Percentiles rank a stretch among this genome's conserved stretches.
Evolutionary conservation across 2,329 filamentous ascomycete genomes (phyloP).

Genomic region (Neodidymelliopsis sp.): DNA sequence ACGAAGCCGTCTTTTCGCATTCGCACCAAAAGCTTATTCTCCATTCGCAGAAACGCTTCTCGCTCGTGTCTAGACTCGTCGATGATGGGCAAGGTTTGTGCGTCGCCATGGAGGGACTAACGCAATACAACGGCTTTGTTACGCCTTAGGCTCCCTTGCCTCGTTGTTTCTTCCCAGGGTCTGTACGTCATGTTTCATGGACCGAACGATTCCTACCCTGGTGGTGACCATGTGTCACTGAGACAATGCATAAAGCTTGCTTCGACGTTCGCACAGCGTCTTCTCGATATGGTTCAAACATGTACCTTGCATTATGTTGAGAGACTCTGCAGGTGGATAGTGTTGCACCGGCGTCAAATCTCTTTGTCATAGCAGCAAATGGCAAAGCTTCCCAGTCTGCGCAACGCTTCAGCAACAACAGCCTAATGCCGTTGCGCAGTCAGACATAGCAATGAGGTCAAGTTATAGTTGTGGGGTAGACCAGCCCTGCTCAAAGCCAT

Average conservation of each 20-base stretch:
- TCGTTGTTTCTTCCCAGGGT: not conserved
- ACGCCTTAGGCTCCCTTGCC: conserved; percentile 7
- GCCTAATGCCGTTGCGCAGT: not conserved
- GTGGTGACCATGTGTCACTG: conserved; percentile 21
- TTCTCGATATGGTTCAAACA: not conserved
- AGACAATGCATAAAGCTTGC: conserved; percentile 17
- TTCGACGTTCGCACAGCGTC: conserved; percentile 16
- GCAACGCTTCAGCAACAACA: not conserved
- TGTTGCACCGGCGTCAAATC: not conserved
- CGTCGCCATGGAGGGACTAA: not conserved
- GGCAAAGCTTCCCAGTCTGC: not conserved
- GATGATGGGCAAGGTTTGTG: too few species aligned
- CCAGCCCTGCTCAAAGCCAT: not conserved
- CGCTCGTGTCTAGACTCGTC: not conserved
- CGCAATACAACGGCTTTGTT: conserved; percentile 1
- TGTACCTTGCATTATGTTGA: conserved; percentile 18
- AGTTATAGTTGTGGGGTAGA: conserved; percentile 9
- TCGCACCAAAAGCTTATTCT: conserved; percentile 11
- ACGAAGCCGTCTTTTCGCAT: conserved; percentile 3
- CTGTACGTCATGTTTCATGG: conserved; percentile 17
- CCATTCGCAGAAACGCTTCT: not conserved
- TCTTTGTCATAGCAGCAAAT: too few species aligned
- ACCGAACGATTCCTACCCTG: not conserved
- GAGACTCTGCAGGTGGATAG: not conserved
- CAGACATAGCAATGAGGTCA: not conserved